phyloP scores from a whole-genome alignment of 164 flowering plant species.

The Vitis rupestris region DNA sequence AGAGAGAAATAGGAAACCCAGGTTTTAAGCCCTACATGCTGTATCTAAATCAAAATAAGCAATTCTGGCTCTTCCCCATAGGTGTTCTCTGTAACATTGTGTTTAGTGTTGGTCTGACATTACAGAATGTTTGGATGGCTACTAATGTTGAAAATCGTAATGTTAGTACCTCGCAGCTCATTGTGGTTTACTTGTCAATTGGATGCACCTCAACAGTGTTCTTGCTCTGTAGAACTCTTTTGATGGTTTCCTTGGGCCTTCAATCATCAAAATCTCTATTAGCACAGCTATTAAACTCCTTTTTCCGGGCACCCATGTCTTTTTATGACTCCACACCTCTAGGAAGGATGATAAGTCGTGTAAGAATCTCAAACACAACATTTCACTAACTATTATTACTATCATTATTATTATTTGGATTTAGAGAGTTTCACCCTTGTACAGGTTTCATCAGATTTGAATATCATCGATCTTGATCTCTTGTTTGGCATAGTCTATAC shows the following conservation, averaged over 20 bases:
- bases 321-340: conserved; percentile 53
- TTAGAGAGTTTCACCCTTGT: not conserved
- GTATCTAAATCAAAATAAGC: conserved; percentile 22
- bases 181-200: conserved; percentile 32
- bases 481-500: conserved; percentile 31
- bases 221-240: conserved; percentile 32
- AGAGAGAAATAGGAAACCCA: conserved; percentile 19
- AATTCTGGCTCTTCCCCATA: no score
- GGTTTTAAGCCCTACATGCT: conserved; percentile 24
- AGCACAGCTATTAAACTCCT: conserved; percentile 34
- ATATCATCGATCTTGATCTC: conserved; percentile 43
- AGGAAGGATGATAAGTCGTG: conserved; percentile 51
- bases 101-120: no score
- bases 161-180: conserved; percentile 23
- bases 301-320: conserved; percentile 56
- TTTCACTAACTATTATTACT: no score
- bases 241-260: conserved; percentile 30
- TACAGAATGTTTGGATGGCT: no score
- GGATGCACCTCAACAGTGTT: conserved; percentile 20
- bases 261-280: conserved; percentile 38
- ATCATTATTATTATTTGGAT: not conserved
- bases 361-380: conserved; percentile 18
- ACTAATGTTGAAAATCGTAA: not conserved
- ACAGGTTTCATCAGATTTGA: conserved; percentile 49
- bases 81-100: no score